Evolutionary conservation across 2,329 filamentous ascomycete genomes (phyloP), one percentile per base, ranked within the genome.

Genomic region (Phialocephala subalpina): DNA sequence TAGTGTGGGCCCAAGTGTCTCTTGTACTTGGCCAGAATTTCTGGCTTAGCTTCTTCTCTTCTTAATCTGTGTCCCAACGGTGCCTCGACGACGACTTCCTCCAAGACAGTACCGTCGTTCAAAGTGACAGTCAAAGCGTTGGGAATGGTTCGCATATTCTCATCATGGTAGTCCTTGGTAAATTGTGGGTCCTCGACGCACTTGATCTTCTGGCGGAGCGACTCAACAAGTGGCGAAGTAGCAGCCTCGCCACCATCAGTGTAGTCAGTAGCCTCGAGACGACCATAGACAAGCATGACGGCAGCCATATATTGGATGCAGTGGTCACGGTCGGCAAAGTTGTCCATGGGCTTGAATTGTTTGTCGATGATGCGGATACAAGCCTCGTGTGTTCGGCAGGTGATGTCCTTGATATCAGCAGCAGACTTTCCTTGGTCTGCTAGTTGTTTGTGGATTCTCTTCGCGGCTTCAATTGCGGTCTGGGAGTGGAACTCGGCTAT

Each of bases 301-400:
- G 94, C 86, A 78, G 93, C 92, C 96, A 99, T 99, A 88, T 99
- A 99, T 84, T 98, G 96, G 73, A 99, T 95, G 83, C 96, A 99
- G 87, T 99, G 96, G 82, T 99, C 96, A 77, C 96, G 94, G 83
- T 99, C 96, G 77, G 96, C 96, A 78, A 98, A 99, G 89, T 99
- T 99, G 86, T 97, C 94, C 93, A 99, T 97, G 74, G 94, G 90
- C 88, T 97, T 98, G 87, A 97, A 97, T 83, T 99, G 96, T 87
- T 99, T 99, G 88, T 99, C 96, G 77, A 99, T 99, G 82, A 99
- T 99, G 76, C 96, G 94, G 78, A 99, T 89, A 84, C 96, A 98
- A 66, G 96, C 96, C 83, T 99, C 96, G 84, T 99, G 96, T 9
- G 96, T 99, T 75, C 96, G 91, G 88, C 95, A 97, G 74, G 91